Conservation (phyloP, 2,329 filamentous ascomycete genomes). For the Furcasterigmium furcatum region DNA sequence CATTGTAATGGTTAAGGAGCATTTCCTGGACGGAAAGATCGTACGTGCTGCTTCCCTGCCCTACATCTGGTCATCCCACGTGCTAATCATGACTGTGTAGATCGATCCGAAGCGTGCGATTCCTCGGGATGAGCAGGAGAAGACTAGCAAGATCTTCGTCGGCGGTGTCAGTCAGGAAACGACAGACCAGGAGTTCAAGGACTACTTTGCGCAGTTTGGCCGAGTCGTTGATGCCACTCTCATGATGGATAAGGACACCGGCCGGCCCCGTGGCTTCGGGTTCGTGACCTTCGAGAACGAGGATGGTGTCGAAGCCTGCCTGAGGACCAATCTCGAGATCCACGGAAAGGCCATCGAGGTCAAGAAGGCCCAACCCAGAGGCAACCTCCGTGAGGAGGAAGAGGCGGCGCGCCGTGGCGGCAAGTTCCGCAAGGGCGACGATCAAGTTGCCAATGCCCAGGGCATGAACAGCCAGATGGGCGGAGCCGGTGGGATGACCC, state of each 20-base stretch:
- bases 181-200: constrained; percentile 91
- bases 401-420: constrained; percentile 60
- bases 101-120: constrained; percentile 98
- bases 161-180: constrained; percentile 97
- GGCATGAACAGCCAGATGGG: constrained; percentile 37
- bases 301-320: constrained; percentile 86
- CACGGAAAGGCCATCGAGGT: constrained; percentile 96
- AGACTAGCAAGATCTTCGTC: constrained; percentile 98
- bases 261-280: constrained; percentile 91
- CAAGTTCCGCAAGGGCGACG: constrained; percentile 56
- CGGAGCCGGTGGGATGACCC: constrained; percentile 71
- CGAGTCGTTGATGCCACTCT: constrained; percentile 95
- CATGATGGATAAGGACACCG: constrained; percentile 99
- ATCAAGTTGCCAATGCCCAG: constrained; percentile 28
- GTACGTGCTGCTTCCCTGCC: constrained; percentile 52
- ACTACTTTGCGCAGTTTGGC: constrained; percentile 96
- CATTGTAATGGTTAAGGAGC: constrained; percentile 99
- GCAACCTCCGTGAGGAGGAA: constrained; percentile 90
- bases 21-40: constrained; percentile 97
- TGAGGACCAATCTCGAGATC: constrained; percentile 83
- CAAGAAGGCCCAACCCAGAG: constrained; percentile 93
- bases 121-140: constrained; percentile 94
- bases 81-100: constrained; percentile 45
- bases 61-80: neutral
- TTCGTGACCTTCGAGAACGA: constrained; percentile 99